These are phyloP conservation scores for Pleurotus tuoliensis DNA, from an alignment of 768 basidiomycete genomes.

Conservation along the genomic window DNA sequence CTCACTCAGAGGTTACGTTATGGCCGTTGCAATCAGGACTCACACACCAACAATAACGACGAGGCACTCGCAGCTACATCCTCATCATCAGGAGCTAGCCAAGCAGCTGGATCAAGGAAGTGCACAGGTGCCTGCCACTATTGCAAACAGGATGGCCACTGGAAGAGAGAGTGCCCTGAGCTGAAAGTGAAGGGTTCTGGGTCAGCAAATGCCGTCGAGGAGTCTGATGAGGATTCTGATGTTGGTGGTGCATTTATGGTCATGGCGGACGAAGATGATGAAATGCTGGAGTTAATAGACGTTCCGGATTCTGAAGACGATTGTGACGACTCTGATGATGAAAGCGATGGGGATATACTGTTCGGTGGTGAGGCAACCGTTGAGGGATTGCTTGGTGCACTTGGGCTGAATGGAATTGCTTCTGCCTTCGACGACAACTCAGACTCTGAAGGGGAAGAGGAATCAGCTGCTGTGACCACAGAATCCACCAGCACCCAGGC, in stretches of 20 bases:
- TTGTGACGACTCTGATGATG: not conserved
- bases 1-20: constrained; percentile 11
- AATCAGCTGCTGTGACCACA: not conserved
- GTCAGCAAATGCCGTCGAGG: not conserved
- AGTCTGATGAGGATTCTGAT: not conserved
- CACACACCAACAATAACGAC: constrained; percentile 20
- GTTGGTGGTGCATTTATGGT: not conserved
- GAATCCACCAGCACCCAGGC: not conserved
- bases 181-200: not conserved
- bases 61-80: constrained; percentile 15
- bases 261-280: not conserved
- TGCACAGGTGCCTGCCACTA: not conserved
- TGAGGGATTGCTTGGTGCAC: not conserved
- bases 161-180: not conserved
- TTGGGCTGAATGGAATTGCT: not conserved
- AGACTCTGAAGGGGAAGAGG: not conserved
- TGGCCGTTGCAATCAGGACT: constrained; percentile 19
- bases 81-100: not conserved
- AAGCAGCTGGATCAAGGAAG: not conserved
- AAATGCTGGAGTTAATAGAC: no score
- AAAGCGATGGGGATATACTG: not conserved
- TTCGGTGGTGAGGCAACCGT: constrained; percentile 6
- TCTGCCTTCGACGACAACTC: not conserved
- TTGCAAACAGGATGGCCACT: not conserved
- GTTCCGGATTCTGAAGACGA: no score